Evolutionary conservation across 2,329 filamentous ascomycete species (phyloP), one percentile per base, ranked within the genome.

Genomic region (Aspergillus brunneoviolaceus): DNA sequence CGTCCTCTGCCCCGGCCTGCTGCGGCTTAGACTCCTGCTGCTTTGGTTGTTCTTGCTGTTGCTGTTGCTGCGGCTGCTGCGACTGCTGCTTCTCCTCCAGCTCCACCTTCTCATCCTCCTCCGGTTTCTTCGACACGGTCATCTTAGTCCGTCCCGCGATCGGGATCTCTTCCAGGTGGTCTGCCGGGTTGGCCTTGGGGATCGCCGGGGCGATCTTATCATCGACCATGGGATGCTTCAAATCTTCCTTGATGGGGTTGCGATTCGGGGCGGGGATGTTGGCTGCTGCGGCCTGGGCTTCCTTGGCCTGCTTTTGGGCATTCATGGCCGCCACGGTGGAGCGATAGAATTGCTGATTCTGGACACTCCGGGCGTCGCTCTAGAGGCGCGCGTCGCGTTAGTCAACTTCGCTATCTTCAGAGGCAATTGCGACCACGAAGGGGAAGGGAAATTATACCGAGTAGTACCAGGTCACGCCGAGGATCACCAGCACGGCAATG

Each of bases 391-490:
- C 51, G 49, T 47, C 31, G 19, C 25, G 57, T 67, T 49, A 66
- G 58, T 25, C 39, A 42, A 42, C 12, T 29, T 29, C 21, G 9
- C 7, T 33, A 21, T 33, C 27, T 29, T 31, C 5, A 49, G 25
- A 19, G 19, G n/a, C 10, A 45, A 12, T n/a, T 12, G n/a, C 25
- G 23, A 29, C 27, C 29, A n/a, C 47, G 29, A 47, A 47, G 42
- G 60, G 82, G n/a, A 3, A 19, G 42, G 47, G 60, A 82, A 14
- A 9, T 7, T 45, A 80, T 73, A 89, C 85, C 60, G 88, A 89
- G 73, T 91, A 88, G 80, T 94, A 92, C 67, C 96, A 80, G 57
- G 89, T 79, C 50, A 88, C 82, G 66, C 94, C 77, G 61, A 94
- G 76, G 60, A 85, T 80, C 65, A 87, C 81, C 66, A 92, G 67